phyloP scores from a whole-genome alignment of 441 rosid species.

The Euphorbia corollata region DNA sequence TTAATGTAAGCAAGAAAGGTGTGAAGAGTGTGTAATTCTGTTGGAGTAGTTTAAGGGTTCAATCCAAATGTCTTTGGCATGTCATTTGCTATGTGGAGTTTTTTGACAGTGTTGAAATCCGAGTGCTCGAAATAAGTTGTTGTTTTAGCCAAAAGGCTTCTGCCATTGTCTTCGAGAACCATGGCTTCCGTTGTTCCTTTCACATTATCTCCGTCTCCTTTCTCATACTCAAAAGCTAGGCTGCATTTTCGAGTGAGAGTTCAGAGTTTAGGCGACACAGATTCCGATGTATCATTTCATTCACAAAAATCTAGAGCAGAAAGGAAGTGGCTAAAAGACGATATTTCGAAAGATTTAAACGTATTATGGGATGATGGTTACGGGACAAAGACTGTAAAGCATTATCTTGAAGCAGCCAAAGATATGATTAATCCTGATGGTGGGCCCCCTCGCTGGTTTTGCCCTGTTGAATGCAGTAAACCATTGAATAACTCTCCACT shows the following conservation, averaged over 20 bases:
- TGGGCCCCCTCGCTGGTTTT: slow-evolving; percentile 87
- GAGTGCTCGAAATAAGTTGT: not conserved
- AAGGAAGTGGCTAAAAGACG: slow-evolving; percentile 24
- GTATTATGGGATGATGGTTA: slow-evolving; percentile 87
- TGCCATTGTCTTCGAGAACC: slow-evolving; percentile 5
- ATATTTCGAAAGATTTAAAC: slow-evolving; percentile 35
- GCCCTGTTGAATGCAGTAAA: slow-evolving; percentile 66
- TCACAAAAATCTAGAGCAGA: slow-evolving; percentile 21
- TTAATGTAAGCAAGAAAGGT: not conserved
- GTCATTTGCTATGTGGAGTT: not conserved
- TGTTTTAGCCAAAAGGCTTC: not conserved
- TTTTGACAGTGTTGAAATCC: not conserved
- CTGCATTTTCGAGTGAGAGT: slow-evolving; percentile 40
- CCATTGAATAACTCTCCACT: slow-evolving; percentile 66
- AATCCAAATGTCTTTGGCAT: not conserved
- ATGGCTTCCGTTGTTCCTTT: slow-evolving; percentile 37
- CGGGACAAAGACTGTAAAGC: slow-evolving; percentile 51
- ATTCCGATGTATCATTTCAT: slow-evolving; percentile 31
- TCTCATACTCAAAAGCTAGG: slow-evolving; percentile 21
- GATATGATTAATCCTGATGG: slow-evolving; percentile 60
- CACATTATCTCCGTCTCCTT: slow-evolving; percentile 22
- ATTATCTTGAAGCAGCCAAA: slow-evolving; percentile 49
- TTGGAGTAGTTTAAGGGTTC: not conserved
- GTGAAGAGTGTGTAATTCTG: not conserved
- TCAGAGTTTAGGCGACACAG: slow-evolving; percentile 29